Base-by-base conservation (phyloP, 2,329 filamentous ascomycete genomes). In the Grosmannia huntii region DNA sequence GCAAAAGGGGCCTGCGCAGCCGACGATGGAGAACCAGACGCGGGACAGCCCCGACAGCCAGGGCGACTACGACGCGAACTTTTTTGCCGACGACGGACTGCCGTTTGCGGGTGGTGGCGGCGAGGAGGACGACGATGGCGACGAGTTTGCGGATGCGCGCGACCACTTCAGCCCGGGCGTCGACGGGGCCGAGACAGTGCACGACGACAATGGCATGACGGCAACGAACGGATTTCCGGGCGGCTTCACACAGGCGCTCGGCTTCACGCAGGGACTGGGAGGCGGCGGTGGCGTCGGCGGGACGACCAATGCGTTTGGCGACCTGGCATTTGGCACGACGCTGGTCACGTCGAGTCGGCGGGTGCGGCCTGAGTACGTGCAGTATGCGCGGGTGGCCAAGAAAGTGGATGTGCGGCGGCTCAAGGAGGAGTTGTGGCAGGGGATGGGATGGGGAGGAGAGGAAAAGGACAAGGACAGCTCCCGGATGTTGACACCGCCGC, bases 41-140 rank as follows among this genome's bases (percentile, higher is more conserved):
- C 84, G 86, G 27, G 83, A 83, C 51, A 80, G 76, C 3, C 78
- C 73, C 1, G 70, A 80, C 44, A 80, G 76, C 4, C 78, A 73
- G 1, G 71, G 91, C 61, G 86, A 95, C 68, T 99, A 97, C 71
- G 90, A 97, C 69, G 92, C 94, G 60, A 88, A 97, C 71, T 99
- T 97, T 80, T 99, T 97, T 76, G 87, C 94, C 66, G 94, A 97
- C 66, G 89, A 92, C 65, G 86, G 81, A 1, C 75, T 91, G 62
- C 84, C 85, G 1, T 81, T 89, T 65, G 76, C 81, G 1, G 84
- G 81, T 12, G 83, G 85, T 44, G 85, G 86, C 49, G 86, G 88
- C 57, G 85, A 87, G 53, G 85, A 87, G 54, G 68, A 87, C 56
- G 66, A 79, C 51, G 85, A 70, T 58, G 65, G 86, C 51, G 68